Evolutionary conservation across 2,329 filamentous ascomycete species (phyloP), one percentile per base, ranked within the genome.

Genomic region (Parascedosporium putredinis): DNA sequence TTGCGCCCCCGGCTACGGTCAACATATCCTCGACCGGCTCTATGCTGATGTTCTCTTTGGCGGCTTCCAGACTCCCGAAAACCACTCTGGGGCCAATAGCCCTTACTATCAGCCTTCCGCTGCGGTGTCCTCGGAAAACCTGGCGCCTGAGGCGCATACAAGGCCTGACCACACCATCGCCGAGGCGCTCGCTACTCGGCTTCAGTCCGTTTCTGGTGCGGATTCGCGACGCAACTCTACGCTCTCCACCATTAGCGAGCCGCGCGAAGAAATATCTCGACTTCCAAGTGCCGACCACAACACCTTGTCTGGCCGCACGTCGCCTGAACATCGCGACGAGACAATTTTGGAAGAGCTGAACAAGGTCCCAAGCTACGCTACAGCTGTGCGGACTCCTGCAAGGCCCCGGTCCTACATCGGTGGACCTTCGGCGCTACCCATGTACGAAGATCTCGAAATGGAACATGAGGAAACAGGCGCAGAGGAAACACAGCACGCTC

Each of bases 1-100:
- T 85, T 52, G 90, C 91, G 9, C 93, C 93, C 93, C 93, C 0
- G 81, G 89, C 34, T 98, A 98, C 59, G 89, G 88, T 52, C 81
- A 91, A 59, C 93, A 97, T 64, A 77, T 86, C 42, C 79, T 97
- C 23, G 93, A 98, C 63, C 84, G 88, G 62, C 74, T 97, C 1
- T 98, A 95, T 67, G 88, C 88, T 56, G 88, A 91, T 54, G 77
- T 96, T 51, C 88, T 95, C 58, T 75, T 80, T 7, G 81, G 76
- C 49, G 88, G 87, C n/a, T 86, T 90, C 62, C 81, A 87, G 64
- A 90, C 86, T 0, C 86, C 88, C 1, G 81, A 75, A 1, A 70
- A 79, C 31, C 77, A 73, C 69, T 84, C 86, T 49, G 83, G 83
- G n/a, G 76, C 88, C 51, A 88, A 79, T 62, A 96, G 88, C 31